Percentiles rank a stretch among this genome's conserved stretches.
phyloP scores from a whole-genome alignment of 176 grass and related monocot species.

The Bromus sterilis region DNA sequence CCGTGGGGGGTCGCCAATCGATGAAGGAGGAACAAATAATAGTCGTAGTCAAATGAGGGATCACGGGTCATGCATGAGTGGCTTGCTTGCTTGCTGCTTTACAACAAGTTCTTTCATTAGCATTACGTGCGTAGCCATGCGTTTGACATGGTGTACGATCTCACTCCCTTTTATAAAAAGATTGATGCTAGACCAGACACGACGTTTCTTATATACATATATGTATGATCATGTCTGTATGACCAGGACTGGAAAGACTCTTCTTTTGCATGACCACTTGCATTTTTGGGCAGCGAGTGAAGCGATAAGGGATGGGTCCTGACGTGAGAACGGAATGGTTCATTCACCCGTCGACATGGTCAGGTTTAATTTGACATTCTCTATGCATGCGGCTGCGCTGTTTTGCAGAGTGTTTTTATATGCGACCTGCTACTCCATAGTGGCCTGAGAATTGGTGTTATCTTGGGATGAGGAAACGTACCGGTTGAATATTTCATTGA shows the following conservation, averaged over 20 bases:
- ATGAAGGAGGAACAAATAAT: neutral
- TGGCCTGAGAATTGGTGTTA: no score
- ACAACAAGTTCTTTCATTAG: neutral
- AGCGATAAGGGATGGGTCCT: neutral
- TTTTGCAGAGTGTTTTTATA: no score
- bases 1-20: neutral
- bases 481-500: neutral
- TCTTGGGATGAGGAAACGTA: neutral
- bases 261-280: neutral
- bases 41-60: neutral
- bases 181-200: no score
- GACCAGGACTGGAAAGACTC: neutral
- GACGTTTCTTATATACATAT: neutral
- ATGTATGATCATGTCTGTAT: neutral
- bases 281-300: neutral
- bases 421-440: no score
- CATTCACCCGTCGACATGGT: neutral
- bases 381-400: neutral
- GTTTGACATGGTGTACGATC: neutral
- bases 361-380: neutral
- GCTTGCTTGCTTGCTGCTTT: neutral
- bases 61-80: neutral
- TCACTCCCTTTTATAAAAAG: neutral
- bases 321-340: neutral
- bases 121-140: neutral